Evolutionary conservation across 2,329 filamentous ascomycete species (phyloP).

Genomic region (Cladosporium sp.): DNA sequence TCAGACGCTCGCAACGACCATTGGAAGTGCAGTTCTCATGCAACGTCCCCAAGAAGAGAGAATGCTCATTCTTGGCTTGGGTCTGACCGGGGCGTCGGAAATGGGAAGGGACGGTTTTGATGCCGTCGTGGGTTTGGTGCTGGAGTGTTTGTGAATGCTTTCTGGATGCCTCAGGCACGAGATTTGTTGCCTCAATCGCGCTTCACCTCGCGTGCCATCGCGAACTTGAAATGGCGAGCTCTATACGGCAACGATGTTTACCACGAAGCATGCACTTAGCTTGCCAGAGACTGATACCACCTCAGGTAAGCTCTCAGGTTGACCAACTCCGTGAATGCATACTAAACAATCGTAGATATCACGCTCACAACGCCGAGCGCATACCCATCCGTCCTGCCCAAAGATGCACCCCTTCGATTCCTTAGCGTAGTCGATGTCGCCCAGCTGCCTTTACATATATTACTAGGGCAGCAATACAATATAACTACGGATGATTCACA

Average conservation of each 20-base stretch:
- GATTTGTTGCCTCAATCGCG: not conserved
- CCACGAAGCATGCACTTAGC: slow-evolving; percentile 2
- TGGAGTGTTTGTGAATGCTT: slow-evolving; percentile 19
- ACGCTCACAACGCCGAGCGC: slow-evolving; percentile 5
- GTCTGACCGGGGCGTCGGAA: slow-evolving; percentile 41
- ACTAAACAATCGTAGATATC: not conserved
- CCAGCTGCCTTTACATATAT: slow-evolving; percentile 38
- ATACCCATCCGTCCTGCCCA: not conserved
- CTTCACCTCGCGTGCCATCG: slow-evolving; percentile 3
- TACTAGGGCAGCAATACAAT: slow-evolving; percentile 34
- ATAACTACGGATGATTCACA: slow-evolving; percentile 34
- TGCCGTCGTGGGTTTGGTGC: slow-evolving; percentile 30
- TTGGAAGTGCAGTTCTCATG: slow-evolving; percentile 73
- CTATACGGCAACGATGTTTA: slow-evolving; percentile 3
- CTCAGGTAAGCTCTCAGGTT: not conserved
- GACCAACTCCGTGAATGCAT: not conserved
- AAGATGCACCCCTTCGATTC: slow-evolving; percentile 25
- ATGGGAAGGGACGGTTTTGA: slow-evolving; percentile 38
- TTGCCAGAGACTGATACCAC: not conserved
- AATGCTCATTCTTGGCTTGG: slow-evolving; percentile 56
- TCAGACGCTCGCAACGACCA: slow-evolving; percentile 84
- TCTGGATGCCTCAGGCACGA: not conserved
- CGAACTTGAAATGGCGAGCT: slow-evolving; percentile 1
- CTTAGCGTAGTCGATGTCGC: slow-evolving; percentile 37
- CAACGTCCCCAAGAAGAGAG: slow-evolving; percentile 62